These are phyloP conservation scores for Debaryomycetaceae sp. DNA, from an alignment of 1,139 yeast genomes.

Conservation along the genomic window DNA sequence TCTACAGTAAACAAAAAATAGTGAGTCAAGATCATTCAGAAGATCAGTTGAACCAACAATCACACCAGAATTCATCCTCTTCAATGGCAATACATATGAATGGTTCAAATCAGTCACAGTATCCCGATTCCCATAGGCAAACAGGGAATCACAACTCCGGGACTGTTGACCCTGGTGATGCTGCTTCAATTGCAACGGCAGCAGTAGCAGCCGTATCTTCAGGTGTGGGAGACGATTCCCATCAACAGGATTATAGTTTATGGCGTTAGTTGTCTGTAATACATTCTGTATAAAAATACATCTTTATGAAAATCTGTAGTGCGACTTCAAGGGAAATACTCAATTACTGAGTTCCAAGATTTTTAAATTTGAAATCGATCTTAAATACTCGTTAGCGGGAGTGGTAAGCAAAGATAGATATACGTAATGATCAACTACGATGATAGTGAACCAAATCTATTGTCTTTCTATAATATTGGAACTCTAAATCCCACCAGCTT, in stretches of 20 bases:
- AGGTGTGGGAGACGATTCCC: constrained; percentile 25
- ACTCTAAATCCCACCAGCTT: constrained; percentile 22
- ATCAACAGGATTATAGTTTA: constrained; percentile 34
- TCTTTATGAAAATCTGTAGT: background rate
- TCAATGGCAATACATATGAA: background rate
- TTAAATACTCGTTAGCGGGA: no score
- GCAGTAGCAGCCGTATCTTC: constrained; percentile 37
- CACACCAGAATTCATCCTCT: background rate
- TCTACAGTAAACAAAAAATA: constrained; percentile 11
- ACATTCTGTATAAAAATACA: background rate
- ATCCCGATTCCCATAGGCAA: background rate
- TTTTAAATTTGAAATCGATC: background rate
- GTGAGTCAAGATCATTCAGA: constrained; percentile 2
- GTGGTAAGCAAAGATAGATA: background rate
- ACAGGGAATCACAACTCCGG: background rate
- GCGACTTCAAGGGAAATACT: no score
- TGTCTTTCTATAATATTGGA: constrained; percentile 24
- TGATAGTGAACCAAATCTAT: constrained; percentile 18
- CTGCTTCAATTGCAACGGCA: constrained; percentile 32
- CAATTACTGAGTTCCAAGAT: no score
- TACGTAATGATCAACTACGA: constrained; percentile 25
- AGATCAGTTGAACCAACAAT: constrained; percentile 1
- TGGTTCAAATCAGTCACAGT: background rate
- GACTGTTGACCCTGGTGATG: constrained; percentile 14
- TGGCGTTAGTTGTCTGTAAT: constrained; percentile 25